These are phyloP conservation scores for Oryza australiensis DNA, from an alignment of 176 grass and related monocot genomes.

Conservation along the genomic window DNA sequence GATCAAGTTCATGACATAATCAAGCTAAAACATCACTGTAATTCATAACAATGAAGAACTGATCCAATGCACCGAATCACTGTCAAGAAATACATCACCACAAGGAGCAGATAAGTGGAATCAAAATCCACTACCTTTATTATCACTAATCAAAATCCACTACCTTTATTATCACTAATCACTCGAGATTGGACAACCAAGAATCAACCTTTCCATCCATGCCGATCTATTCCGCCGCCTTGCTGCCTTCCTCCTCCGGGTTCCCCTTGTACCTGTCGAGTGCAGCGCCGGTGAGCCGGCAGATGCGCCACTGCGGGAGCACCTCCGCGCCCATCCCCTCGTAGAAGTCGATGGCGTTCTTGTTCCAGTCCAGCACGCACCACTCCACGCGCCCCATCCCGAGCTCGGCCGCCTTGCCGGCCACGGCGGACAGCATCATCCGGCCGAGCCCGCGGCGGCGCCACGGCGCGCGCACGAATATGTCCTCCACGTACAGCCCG, in stretches of 20 bases:
- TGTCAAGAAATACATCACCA: constrained; percentile 4
- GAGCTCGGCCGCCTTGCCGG: constrained; percentile 57
- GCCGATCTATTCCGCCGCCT: constrained; percentile 24
- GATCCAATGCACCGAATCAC: constrained; percentile 16
- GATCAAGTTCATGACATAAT: background rate
- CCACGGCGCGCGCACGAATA: constrained; percentile 85
- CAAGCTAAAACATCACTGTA: background rate
- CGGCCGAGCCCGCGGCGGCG: constrained; percentile 70
- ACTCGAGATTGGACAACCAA: background rate
- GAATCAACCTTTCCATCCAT: background rate
- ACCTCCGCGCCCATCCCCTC: constrained; percentile 90
- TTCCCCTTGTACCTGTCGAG: constrained; percentile 56
- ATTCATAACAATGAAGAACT: background rate
- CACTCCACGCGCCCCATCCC: constrained; percentile 93
- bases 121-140: constrained; percentile 35
- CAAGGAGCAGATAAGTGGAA: background rate
- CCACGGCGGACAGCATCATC: constrained; percentile 80
- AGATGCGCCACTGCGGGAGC: constrained; percentile 88
- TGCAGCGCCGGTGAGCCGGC: constrained; percentile 55
- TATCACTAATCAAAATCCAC: constrained; percentile 29
- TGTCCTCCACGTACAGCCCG: constrained; percentile 61
- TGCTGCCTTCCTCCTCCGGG: constrained; percentile 3
- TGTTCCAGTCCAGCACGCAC: constrained; percentile 92
- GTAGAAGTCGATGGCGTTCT: constrained; percentile 87
- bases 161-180: constrained; percentile 39